Percentiles rank a stretch among this genome's conserved stretches.
Evolutionary conservation across 2,329 filamentous ascomycete species (phyloP).

Genomic region (Beauveria bassiana): DNA sequence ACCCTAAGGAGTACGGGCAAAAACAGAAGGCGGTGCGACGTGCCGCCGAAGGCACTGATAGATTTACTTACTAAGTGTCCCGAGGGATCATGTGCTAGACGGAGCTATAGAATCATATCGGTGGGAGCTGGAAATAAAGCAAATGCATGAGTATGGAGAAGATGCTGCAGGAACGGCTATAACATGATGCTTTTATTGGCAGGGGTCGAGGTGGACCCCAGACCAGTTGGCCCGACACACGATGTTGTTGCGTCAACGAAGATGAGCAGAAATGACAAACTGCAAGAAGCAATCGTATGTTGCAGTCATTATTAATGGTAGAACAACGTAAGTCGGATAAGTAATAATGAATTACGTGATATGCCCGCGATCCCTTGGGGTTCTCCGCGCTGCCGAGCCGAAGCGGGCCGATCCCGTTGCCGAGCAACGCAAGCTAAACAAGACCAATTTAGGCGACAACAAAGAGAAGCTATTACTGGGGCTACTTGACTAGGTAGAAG

Average conservation of each 20-base stretch:
- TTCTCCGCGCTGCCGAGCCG: not conserved
- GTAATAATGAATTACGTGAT: too few species aligned
- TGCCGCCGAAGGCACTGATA: not conserved
- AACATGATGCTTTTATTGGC: not conserved
- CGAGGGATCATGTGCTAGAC: not conserved
- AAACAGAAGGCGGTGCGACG: conserved; percentile 10
- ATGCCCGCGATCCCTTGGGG: not conserved
- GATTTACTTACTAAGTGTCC: not conserved
- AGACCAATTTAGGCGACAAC: conserved; percentile 5
- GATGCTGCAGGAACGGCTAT: not conserved
- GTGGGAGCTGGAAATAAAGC: conserved; percentile 9
- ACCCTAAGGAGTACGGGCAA: not conserved
- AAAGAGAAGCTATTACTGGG: not conserved
- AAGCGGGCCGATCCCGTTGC: not conserved
- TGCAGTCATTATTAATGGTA: too few species aligned
- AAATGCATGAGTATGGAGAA: not conserved
- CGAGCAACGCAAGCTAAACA: conserved; percentile 11
- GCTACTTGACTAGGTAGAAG: not conserved
- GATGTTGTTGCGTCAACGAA: not conserved
- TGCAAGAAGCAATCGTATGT: not conserved
- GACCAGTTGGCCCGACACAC: not conserved
- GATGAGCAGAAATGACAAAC: not conserved
- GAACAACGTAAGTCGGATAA: too few species aligned
- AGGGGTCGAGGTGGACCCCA: not conserved
- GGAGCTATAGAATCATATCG: not conserved